Conservation (phyloP, 208 protist genomes). For the Endotrypanum monterogeii region DNA sequence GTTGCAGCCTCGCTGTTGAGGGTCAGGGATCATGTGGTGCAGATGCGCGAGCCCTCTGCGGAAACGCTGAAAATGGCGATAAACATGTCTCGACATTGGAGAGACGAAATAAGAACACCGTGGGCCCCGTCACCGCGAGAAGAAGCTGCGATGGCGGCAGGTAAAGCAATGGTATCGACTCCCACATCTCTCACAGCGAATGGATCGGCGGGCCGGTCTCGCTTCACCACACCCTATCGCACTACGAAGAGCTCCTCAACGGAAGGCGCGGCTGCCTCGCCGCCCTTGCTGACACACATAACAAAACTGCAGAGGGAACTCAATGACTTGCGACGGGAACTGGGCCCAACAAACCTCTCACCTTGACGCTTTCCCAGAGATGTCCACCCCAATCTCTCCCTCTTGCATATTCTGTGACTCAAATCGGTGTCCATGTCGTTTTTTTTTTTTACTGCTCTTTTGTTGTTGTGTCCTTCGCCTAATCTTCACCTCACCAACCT, state of each 20-base stretch:
- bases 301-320: constrained; percentile 53
- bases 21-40: constrained; percentile 53
- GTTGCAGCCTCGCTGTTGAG: constrained; percentile 47
- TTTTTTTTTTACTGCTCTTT: background rate
- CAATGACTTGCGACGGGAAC: constrained; percentile 45
- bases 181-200: constrained; percentile 5
- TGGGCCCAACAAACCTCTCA: constrained; percentile 12
- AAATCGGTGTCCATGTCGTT: background rate
- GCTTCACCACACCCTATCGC: constrained; percentile 19
- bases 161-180: background rate
- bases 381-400: background rate
- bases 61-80: constrained; percentile 22
- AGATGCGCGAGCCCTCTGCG: constrained; percentile 39
- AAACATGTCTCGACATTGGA: constrained; percentile 8
- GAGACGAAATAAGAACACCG: constrained; percentile 11
- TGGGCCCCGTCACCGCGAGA: background rate
- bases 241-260: constrained; percentile 2
- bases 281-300: constrained; percentile 58
- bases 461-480: no score
- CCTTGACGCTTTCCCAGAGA: background rate
- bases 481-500: no score
- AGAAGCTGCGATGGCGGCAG: background rate
- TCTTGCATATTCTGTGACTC: background rate
- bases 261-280: constrained; percentile 8
- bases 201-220: constrained; percentile 1